Base-by-base conservation (phyloP, 441 rosid genomes). In the Pelargonium myrrhifolium region DNA sequence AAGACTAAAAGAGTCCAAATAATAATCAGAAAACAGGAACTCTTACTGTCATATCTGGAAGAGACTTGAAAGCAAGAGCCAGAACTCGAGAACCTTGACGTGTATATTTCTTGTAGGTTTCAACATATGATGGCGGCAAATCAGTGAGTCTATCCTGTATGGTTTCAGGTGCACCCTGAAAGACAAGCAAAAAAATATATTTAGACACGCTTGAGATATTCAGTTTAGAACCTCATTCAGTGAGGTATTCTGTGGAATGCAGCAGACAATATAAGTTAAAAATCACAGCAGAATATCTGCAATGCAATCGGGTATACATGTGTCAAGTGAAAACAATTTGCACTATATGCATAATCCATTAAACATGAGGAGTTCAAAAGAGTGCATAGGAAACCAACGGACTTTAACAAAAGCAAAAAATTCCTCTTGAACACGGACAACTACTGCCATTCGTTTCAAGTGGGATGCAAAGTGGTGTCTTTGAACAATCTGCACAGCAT, bases 161-260 rank as follows among this genome's bases (percentile, higher is more conserved):
- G 26, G 99, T 95, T 82, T 95, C 99, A 43, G 99, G 99, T 21
- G 98, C 99, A 70, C 99, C 99, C 99, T 95, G 81, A 65, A 74
- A 77, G 67, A 67, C 22, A 37, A n/a, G 28, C 9, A 14, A 62
- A 42, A 71, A 24, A 65, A n/a, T 43, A n/a, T 68, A 24, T 67
- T 67, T 62, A 69, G 24, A 53, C 59, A 53, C 17, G 59, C 21
- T 51, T 51, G 58, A 51, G 58, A 51, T 15, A 51, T 4, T 18
- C 17, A 51, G 58, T 51, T 51, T 51, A 15, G 58, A 51, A 12
- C 7, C n/a, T 49, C 55, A 15, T 21, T 51, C 58, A 51, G 8
- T 6, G 6, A 15, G 20, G 58, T 51, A 15, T 51, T 51, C n/a
- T 51, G 21, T n/a, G 8, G 12, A 51, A 51, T n/a, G 21, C 21